Base-by-base conservation (phyloP, 2,329 filamentous ascomycete genomes). In the Nigrograna mackinnonii region DNA sequence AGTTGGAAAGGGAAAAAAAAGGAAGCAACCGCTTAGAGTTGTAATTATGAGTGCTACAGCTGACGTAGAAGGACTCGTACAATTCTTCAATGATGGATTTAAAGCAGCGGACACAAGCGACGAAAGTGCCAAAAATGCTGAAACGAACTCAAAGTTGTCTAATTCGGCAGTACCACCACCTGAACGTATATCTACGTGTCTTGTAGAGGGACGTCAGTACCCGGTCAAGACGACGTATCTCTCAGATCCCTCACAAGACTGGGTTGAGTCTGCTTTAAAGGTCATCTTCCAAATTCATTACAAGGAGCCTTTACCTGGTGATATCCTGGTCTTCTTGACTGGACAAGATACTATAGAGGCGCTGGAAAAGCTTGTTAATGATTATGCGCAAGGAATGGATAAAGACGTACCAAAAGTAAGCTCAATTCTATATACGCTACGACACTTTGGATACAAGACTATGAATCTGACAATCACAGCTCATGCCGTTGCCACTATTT, bases 21-120 rank as follows among this genome's bases (percentile, higher is more conserved):
- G 64, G 17, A 54, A 60, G 20, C 43, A 57, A 37, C 85, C 87
- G 1, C 73, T 99, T 42, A 97, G 96, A 66, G 84, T 97, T 3
- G 82, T 96, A 22, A 82, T 97, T 62, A 99, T 99, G 94, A 96
- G 91, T 77, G 94, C 94, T 37, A 99, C 94, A 5, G 89, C 91
- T 26, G 89, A 97, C 66, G 84, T 96, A 44, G 85, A 92, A 46
- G 83, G 80, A 42, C 83, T 97, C 22, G 78, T 82, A 32, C 73
- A 75, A 0, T 97, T 96, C 66, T 96, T 97, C 51, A 70, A 71
- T n/a, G 46, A 62, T 49, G 46, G 56, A 2, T 45, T 44, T 34
- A 19, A 17, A 33, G 16, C 11, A 2, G 24, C 24, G 3, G 24
- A 28, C 24, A 12, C 24, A 28, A 28, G 14, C 24, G 14, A 11